These are phyloP conservation scores for Macrotyloma uniflorum DNA, from an alignment of 306 rosid species.

Conservation along the genomic window DNA sequence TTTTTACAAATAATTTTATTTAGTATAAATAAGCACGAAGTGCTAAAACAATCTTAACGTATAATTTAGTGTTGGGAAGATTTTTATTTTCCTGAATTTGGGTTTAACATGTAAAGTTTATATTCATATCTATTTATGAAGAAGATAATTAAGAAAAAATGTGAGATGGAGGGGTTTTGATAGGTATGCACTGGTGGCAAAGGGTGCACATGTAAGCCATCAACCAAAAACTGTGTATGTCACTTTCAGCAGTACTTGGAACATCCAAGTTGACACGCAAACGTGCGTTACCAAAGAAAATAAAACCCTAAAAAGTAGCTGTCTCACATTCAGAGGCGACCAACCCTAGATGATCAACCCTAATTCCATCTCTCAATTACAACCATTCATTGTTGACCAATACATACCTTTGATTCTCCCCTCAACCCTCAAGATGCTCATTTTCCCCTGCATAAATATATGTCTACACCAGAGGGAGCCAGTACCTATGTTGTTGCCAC, in stretches of 20 bases:
- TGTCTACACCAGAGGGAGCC: slow-evolving; percentile 65
- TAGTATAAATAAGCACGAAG: too few relatives aligned
- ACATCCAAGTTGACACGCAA: slow-evolving; percentile 55
- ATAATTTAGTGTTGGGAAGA: too few relatives aligned
- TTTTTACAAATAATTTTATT: too few relatives aligned
- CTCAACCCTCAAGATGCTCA: slow-evolving; percentile 22
- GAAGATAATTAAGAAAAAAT: neutral
- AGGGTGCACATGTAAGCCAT: slow-evolving; percentile 38
- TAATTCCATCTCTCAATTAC: neutral
- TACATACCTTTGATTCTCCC: neutral
- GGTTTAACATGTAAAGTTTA: too few relatives aligned
- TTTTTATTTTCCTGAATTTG: too few relatives aligned
- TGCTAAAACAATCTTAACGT: too few relatives aligned
- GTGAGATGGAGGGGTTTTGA: neutral
- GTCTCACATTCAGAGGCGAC: slow-evolving; percentile 46
- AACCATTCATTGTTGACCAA: slow-evolving; percentile 34
- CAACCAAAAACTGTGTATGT: slow-evolving; percentile 9
- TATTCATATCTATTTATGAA: too few relatives aligned
- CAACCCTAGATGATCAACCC: slow-evolving; percentile 41
- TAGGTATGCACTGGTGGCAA: slow-evolving; percentile 30
- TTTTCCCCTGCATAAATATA: slow-evolving; percentile 24
- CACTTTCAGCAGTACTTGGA: slow-evolving; percentile 19
- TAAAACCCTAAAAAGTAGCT: slow-evolving; percentile 24
- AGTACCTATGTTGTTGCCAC: slow-evolving; percentile 60
- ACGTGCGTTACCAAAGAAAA: slow-evolving; percentile 23